Evolutionary conservation across 257 asterid genomes (phyloP), one percentile per base, ranked within the genome.

Genomic region (Lithospermum erythrorhizon): DNA sequence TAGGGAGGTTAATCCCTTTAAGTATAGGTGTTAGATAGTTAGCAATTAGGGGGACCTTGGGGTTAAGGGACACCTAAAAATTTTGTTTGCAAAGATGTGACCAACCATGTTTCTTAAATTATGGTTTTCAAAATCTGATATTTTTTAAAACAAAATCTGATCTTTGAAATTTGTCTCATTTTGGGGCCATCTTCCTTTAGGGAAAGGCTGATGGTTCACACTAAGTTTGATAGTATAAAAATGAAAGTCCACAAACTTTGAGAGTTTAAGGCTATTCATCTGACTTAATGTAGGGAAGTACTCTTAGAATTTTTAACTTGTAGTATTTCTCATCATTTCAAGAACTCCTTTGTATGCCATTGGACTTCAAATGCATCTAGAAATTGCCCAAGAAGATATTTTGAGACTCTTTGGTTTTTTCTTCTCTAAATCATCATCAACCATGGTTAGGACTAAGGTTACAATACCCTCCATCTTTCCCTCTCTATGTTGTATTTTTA

Each of bases 371-470:
- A 56, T 79, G 87, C 82, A 77, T 77, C 66, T 81, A 60, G 79
- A 78, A 71, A 83, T 58, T 68, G 75, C 79, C 85, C 83, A 22
- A 73, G 67, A 73, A 51, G 84, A 77, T 81, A 74, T 79, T 77
- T 87, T 74, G 80, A 75, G 76, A 67, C 77, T 77, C 82, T 81
- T 30, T 59, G 83, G 84, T 83, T 80, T 69, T 79, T 79, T 74
- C 82, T 73, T 63, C 74, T 57, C 77, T 66, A 63, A 78, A 75
- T 22, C 62, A 53, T 45, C 74, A 80, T 78, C 84, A 77, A 82
- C 90, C 94, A 87, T 87, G 94, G 95, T 84, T 84, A 87, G 94
- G 84, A 79, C 94, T 82, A 75, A 57, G 94, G 87, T 75, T 72
- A 68, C 76, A 78, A 49, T 72, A 41, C 67, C 51, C 59, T 11